These are phyloP conservation scores for Phragmites australis DNA, from an alignment of 176 grass and related monocot genomes.

Conservation along the genomic window DNA sequence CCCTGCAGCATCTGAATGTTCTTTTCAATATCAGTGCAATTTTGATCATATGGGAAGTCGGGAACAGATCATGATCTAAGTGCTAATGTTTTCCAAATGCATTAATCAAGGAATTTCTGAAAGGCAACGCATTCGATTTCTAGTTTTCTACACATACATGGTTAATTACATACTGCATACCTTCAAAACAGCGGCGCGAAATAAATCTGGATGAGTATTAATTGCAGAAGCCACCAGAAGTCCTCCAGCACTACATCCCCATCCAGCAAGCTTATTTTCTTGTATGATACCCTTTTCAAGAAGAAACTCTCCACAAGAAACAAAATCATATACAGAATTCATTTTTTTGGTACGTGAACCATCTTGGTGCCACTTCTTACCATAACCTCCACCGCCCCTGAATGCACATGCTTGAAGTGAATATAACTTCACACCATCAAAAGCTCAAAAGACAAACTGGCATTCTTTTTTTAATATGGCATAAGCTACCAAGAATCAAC, in stretches of 20 bases:
- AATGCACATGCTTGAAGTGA: slow-evolving; percentile 32
- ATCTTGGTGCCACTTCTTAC: slow-evolving; percentile 88
- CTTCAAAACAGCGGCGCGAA: slow-evolving; percentile 83
- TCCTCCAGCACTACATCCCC: slow-evolving; percentile 92
- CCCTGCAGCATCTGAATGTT: slow-evolving; percentile 6
- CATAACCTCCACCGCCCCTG: slow-evolving; percentile 84
- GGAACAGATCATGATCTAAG: not conserved
- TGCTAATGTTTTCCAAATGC: not conserved
- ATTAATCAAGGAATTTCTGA: not conserved
- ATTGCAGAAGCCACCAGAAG: slow-evolving; percentile 93
- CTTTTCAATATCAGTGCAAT: slow-evolving; percentile 1
- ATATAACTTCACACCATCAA: slow-evolving; percentile 14
- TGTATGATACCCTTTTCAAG: slow-evolving; percentile 82
- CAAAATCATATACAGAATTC: slow-evolving; percentile 88
- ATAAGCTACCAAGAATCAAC: slow-evolving; percentile 21
- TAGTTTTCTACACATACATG: not conserved
- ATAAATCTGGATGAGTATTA: slow-evolving; percentile 81
- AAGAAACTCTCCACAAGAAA: slow-evolving; percentile 93
- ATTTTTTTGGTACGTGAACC: slow-evolving; percentile 66
- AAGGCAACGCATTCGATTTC: not conserved
- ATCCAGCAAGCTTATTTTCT: slow-evolving; percentile 84
- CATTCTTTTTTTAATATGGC: not conserved
- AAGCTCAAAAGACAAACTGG: slow-evolving; percentile 19
- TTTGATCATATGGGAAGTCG: not conserved
- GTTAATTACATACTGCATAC: slow-evolving; percentile 40